Evolutionary conservation across 2,329 filamentous ascomycete genomes (phyloP), one percentile per base, ranked within the genome.

Genomic region (Atkinsonella texensis): DNA sequence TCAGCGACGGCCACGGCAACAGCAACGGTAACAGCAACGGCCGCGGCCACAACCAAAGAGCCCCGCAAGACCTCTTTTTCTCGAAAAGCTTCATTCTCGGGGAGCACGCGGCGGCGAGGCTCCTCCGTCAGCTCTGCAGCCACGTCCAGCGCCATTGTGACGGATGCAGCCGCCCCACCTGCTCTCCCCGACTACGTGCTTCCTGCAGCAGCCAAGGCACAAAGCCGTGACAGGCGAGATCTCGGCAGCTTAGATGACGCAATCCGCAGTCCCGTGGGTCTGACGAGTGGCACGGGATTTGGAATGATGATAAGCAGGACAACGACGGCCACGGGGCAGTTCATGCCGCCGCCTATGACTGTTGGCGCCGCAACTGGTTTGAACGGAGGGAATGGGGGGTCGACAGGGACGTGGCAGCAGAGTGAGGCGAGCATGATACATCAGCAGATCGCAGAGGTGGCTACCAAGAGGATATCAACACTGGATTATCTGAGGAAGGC

Each of bases 401-500:
- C 52, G 11, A 45, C 52, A 51, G 58, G 49, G 53, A 58, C 18
- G 46, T 70, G 65, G 59, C 65, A 71, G 57, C 69, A 68, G 56
- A 70, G 67, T 54, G 77, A 81, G 63, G 67, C 68, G 33, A 67
- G 67, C 15, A 65, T 74, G n/a, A 64, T 79, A 32, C 71, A 80
- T 54, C 74, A 77, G 57, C 81, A 84, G 59, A 78, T 98, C 55
- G 87, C 91, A 53, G 91, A 97, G 54, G 80, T 88, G 60, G 85
- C 88, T 39, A 84, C 85, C 53, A 98, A 98, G 73, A 80, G 93
- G 59, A 95, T 98, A 72, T 89, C 89, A 2, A 97, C 93, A 0
- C 68, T 98, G 42, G 88, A 95, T 61, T 98, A 98, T 65, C 68
- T 98, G 56, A 81, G 90, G 55, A 95, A 94, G 71, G 85, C 89